Evolutionary conservation across 305 asterid species (phyloP).

Genomic region (Fraxinus floribunda): DNA sequence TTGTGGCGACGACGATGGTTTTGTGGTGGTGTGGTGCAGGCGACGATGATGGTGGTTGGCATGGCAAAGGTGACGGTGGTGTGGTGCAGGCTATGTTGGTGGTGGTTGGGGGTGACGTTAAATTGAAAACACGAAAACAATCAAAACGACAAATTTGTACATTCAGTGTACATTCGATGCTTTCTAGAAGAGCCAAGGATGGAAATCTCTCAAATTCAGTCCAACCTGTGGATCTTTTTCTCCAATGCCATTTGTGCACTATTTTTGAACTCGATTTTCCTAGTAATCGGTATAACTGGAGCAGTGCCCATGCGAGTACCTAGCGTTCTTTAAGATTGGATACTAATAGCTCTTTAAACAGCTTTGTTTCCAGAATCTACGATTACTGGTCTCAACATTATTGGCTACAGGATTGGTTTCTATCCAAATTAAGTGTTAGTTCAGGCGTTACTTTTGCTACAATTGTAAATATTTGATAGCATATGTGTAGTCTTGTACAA

Average conservation of each 20-base stretch:
- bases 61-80: too few species aligned
- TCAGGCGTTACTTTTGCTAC: background rate
- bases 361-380: conserved; percentile 63
- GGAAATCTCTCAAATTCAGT: conserved; percentile 60
- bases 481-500: conserved; percentile 44
- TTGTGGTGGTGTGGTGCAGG: too few species aligned
- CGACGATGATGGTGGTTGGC: too few species aligned
- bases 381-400: conserved; percentile 58
- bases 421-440: background rate
- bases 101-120: too few species aligned
- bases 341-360: conserved; percentile 63
- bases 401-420: conserved; percentile 64
- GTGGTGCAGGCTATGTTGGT: too few species aligned
- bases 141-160: too few species aligned
- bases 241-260: conserved; percentile 70
- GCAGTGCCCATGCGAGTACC: conserved; percentile 75
- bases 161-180: conserved; percentile 29
- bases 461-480: conserved; percentile 10
- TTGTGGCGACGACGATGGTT: too few species aligned
- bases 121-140: too few species aligned
- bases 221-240: conserved; percentile 69
- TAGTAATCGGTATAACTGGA: conserved; percentile 72
- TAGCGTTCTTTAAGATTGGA: conserved; percentile 75
- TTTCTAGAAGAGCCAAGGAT: conserved; percentile 68
- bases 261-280: conserved; percentile 65